A percentile compares a stretch with the other conserved stretches of the same genome.
phyloP scores from a whole-genome alignment of 2,329 filamentous ascomycete genomes.

The Ilyonectria sp. region DNA sequence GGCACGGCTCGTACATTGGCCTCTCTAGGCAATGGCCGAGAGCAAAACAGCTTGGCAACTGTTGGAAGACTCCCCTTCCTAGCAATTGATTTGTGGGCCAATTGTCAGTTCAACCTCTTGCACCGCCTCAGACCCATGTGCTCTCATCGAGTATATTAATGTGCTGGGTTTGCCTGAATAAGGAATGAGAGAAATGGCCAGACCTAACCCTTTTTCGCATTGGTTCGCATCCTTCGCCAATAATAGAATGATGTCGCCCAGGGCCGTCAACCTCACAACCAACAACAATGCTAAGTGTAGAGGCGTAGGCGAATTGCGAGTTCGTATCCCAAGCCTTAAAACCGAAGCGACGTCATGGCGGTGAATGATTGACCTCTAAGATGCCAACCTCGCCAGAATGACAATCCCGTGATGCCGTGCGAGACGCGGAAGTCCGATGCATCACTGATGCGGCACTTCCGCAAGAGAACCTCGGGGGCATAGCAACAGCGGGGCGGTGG shows the following conservation, averaged over 20 bases:
- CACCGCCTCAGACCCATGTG: not conserved
- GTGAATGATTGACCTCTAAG: not conserved
- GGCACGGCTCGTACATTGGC: not conserved
- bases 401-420: slow-evolving; percentile 40
- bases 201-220: slow-evolving; percentile 1
- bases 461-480: slow-evolving; percentile 9
- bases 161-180: not conserved
- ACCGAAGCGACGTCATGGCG: not conserved
- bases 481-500: slow-evolving; percentile 32
- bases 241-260: slow-evolving; percentile 11
- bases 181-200: not conserved
- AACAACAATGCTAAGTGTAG: not conserved
- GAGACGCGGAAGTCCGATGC: slow-evolving; percentile 30
- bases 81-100: not conserved
- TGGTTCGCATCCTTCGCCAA: slow-evolving; percentile 15
- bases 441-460: slow-evolving; percentile 24
- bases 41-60: not conserved
- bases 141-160: not conserved
- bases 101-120: not conserved
- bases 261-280: not conserved
- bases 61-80: not conserved
- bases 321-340: not conserved
- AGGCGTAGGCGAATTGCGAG: not conserved
- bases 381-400: not conserved
- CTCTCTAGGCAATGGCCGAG: not conserved